Base-by-base conservation (phyloP, 768 basidiomycete genomes). In the Xerocomellus amylosporus region DNA sequence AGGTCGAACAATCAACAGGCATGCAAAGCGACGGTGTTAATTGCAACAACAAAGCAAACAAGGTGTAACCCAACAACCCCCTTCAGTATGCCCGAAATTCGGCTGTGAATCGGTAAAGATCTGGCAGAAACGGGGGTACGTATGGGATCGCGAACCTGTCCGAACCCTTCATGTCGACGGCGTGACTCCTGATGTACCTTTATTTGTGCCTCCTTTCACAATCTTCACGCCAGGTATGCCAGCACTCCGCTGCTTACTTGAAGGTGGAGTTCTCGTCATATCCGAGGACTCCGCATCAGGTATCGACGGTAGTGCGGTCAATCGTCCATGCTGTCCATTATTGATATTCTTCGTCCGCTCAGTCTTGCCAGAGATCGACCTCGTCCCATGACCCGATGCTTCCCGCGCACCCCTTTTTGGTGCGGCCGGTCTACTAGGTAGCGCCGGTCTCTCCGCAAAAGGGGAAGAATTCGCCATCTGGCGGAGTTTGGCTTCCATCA, bases 401-500 rank as follows among this genome's bases (percentile, higher is more conserved):
- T 34, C 43, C 14, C 17, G 2, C 9, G n/a, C 6, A 33, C 48
- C 33, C n/a, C 37, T 26, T 19, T 38, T 45, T 13, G 34, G 17
- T 33, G 49, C 51, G 4, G 17, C 24, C 1, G 71, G 69, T 46
- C 58, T 71, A 15, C 19, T 50, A 10, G 69, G 69, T 8, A 70
- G 41, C 14, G 46, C 54, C 15, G 67, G 59, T 50, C 55, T 55
- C 28, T 69, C 66, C 0, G 46, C 37, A 26, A 64, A 64, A 2
- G 58, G 24, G 1, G 61, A 62, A 14, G 63, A 67, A 52, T 55
- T 67, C 62, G 85, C 83, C 81, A 97, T 84, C 58, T 91, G 83
- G 17, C 85, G 81, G 22, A 99, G 77, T 71, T 99, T 99, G 3
- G 96, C 96, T 72, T 99, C 97, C 80, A 98, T 88, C 64, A 87